Evolutionary conservation across 306 rosid genomes (phyloP), one percentile per base, ranked within the genome.

Genomic region (Vigna radiata): DNA sequence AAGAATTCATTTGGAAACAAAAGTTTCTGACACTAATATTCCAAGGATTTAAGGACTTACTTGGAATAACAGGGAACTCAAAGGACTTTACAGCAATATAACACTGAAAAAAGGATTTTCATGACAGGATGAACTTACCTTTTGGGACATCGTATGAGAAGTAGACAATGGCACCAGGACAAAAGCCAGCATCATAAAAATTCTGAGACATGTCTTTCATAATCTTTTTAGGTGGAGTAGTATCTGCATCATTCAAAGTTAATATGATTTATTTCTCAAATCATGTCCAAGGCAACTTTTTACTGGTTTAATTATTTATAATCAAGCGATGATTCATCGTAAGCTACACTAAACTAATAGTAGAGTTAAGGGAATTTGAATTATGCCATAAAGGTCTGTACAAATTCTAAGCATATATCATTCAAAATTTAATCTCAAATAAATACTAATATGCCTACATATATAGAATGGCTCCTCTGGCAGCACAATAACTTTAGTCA

Each of bases 111-210:
- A 19, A 55, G 5, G 36, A 72, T 77, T 69, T 73, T 44, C n/a
- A 21, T 15, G 54, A 56, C 33, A 18, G 19, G 31, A 59, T 70
- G 77, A 72, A 77, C 90, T 64, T 64, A 91, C 99, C 98, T 81
- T 81, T 85, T 16, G 89, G 88, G 72, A 74, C 68, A 83, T 85
- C 82, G 44, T 88, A 88, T 8, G 97, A 77, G 64, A 96, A 96
- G 79, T 96, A 92, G 53, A 96, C 89, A 17, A 96, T 86, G 50
- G 98, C 99, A 46, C 98, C 98, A 3, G 99, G 99, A 75, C 87
- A 83, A 85, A 92, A 96, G 33, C 96, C 98, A 74, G 90, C 90
- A 58, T 79, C 63, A 80, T 84, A 88, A 47, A 92, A 96, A 78
- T 96, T 97, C 69, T 82, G 96, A 5, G 96, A 76, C 83, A 73